These are phyloP conservation scores for Rhodomyrtus tomentosa DNA, from an alignment of 345 rosid species.

Conservation along the genomic window DNA sequence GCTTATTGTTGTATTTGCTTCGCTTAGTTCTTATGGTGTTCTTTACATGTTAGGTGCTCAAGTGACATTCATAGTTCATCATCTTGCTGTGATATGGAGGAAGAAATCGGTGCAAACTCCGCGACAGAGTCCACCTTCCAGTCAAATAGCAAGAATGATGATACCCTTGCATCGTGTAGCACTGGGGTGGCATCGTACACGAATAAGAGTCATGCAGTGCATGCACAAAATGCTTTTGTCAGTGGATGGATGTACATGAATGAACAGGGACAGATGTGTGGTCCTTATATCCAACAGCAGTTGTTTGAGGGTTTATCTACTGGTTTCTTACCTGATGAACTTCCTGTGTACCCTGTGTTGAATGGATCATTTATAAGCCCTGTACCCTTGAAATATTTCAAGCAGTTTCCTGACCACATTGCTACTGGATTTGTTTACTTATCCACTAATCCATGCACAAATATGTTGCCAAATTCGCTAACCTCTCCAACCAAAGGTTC, in stretches of 20 bases:
- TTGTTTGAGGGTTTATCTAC: slow-evolving; percentile 65
- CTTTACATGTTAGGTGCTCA: not conserved
- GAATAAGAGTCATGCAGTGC: slow-evolving; percentile 29
- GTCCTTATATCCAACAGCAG: slow-evolving; percentile 87
- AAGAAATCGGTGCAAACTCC: slow-evolving; percentile 18
- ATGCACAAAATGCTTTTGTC: slow-evolving; percentile 25
- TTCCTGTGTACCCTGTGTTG: slow-evolving; percentile 68
- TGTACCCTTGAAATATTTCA: slow-evolving; percentile 75
- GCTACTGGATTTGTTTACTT: slow-evolving; percentile 70
- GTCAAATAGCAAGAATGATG: slow-evolving; percentile 46
- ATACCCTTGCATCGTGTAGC: slow-evolving; percentile 29
- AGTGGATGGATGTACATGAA: slow-evolving; percentile 87
- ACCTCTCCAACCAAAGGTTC: slow-evolving; percentile 9
- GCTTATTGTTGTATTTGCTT: not conserved
- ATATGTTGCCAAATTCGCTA: slow-evolving; percentile 7
- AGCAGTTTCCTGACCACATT: slow-evolving; percentile 82
- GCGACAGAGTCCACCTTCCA: slow-evolving; percentile 42
- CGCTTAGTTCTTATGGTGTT: not conserved
- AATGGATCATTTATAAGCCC: slow-evolving; percentile 51
- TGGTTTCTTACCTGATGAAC: slow-evolving; percentile 80
- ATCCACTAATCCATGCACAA: slow-evolving; percentile 15
- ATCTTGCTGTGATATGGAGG: slow-evolving; percentile 24
- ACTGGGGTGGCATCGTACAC: slow-evolving; percentile 22
- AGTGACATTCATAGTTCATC: slow-evolving; percentile 10
- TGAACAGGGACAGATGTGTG: slow-evolving; percentile 84